phyloP scores from a whole-genome alignment of 768 basidiomycete genomes.

The Steccherinum ochraceum region DNA sequence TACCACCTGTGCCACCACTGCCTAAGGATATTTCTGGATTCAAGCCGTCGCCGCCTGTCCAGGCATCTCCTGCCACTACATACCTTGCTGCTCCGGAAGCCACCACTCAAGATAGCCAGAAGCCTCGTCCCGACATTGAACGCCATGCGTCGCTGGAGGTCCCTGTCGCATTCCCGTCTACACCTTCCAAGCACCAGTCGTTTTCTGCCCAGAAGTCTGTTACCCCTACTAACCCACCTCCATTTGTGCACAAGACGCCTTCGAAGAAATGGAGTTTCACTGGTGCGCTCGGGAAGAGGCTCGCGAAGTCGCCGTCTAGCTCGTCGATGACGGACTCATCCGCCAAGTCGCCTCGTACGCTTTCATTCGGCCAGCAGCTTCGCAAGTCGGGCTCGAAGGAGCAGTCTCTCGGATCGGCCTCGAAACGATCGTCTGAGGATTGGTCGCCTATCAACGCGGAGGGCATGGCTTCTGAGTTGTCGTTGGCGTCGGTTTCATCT shows the following conservation, averaged over 20 bases:
- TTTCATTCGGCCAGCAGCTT: constrained; percentile 59
- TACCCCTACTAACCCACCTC: constrained; percentile 18
- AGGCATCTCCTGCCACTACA: constrained; percentile 37
- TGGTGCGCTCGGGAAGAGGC: constrained; percentile 72
- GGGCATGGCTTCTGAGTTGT: constrained; percentile 75
- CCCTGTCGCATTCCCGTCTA: constrained; percentile 32
- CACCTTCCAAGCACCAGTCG: constrained; percentile 21
- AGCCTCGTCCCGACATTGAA: too few relatives aligned
- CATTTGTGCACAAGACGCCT: constrained; percentile 53
- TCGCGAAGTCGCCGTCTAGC: constrained; percentile 60
- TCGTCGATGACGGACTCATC: constrained; percentile 41
- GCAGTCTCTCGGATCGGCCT: constrained; percentile 37
- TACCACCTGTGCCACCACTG: constrained; percentile 91
- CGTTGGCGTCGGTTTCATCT: constrained; percentile 69
- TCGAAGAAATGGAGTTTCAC: constrained; percentile 98
- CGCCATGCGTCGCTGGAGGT: constrained; percentile 51
- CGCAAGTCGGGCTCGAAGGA: constrained; percentile 71
- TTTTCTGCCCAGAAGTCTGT: constrained; percentile 20
- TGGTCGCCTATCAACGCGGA: constrained; percentile 70
- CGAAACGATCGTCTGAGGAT: constrained; percentile 32
- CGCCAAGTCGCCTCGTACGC: constrained; percentile 49
- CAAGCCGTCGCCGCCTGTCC: constrained; percentile 56
- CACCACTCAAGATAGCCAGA: background rate
- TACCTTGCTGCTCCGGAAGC: background rate
- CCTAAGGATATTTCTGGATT: constrained; percentile 84